Conservation (phyloP, 2,329 filamentous ascomycete genomes). For the Aureobasidium leucospermi region DNA sequence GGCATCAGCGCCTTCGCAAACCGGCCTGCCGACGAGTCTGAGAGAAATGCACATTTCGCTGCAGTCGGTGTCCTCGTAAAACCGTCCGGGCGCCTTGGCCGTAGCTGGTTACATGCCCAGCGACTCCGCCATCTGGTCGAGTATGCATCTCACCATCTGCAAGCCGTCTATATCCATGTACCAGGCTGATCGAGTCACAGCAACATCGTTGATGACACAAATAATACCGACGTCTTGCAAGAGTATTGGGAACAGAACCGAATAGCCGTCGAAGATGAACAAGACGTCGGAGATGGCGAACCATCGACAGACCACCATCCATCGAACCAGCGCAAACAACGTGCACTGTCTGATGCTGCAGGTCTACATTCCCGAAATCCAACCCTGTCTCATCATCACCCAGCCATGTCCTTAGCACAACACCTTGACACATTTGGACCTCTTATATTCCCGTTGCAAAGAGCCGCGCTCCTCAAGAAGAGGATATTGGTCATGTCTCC, state of each 20-base stretch:
- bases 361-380: conserved; percentile 54
- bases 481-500: conserved; percentile 81
- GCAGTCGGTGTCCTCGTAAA: conserved; percentile 85
- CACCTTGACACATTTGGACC: conserved; percentile 82
- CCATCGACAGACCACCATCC: too few species aligned
- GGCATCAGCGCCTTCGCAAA: conserved; percentile 91
- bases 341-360: conserved; percentile 45
- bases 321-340: conserved; percentile 57
- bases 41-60: conserved; percentile 86
- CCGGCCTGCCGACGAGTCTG: conserved; percentile 65
- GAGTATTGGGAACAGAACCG: conserved; percentile 70
- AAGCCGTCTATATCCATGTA: not conserved
- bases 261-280: not conserved
- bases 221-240: conserved; percentile 58
- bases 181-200: conserved; percentile 23
- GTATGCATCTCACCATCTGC: conserved; percentile 35
- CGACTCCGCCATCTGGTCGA: conserved; percentile 65
- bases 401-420: conserved; percentile 71
- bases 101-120: conserved; percentile 82
- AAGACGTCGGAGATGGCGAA: conserved; percentile 43
- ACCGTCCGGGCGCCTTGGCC: conserved; percentile 75
- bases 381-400: conserved; percentile 69
- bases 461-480: conserved; percentile 78
- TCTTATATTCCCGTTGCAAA: conserved; percentile 82
- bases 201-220: conserved; percentile 56